Evolutionary conservation across 202 grass and related monocot species (phyloP).

Genomic region (Zizania palustris): DNA sequence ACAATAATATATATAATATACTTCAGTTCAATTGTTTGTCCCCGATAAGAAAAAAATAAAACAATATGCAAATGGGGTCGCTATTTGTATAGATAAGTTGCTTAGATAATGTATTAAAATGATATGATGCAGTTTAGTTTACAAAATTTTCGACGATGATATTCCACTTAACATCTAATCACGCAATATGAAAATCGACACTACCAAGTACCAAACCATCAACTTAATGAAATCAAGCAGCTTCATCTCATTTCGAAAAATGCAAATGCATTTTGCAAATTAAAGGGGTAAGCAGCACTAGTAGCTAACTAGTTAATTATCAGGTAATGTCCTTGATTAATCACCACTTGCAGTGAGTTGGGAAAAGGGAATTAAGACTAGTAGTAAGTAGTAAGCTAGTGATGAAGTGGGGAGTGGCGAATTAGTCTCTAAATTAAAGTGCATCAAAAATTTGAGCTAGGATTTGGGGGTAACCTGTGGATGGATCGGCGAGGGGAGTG

Average conservation of each 20-base stretch:
- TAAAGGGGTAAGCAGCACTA: not conserved
- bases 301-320: too few species aligned
- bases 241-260: not conserved
- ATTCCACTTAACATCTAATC: not conserved
- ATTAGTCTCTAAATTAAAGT: not conserved
- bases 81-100: not conserved
- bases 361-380: not conserved
- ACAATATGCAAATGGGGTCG: not conserved
- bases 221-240: not conserved
- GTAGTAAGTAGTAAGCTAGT: not conserved
- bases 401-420: not conserved
- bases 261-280: not conserved
- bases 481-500: conserved; percentile 20
- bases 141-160: not conserved
- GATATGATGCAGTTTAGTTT: not conserved
- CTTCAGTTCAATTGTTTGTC: too few species aligned
- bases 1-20: not conserved
- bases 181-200: not conserved
- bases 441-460: not conserved
- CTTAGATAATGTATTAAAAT: not conserved
- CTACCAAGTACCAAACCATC: not conserved
- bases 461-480: conserved; percentile 33
- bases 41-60: too few species aligned
- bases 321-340: not conserved
- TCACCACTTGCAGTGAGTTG: not conserved